A percentile compares a stretch with the other conserved stretches of the same genome.
These are phyloP conservation scores for Calonectria naviculata DNA, from an alignment of 2,329 filamentous ascomycete species.

Conservation along the genomic window DNA sequence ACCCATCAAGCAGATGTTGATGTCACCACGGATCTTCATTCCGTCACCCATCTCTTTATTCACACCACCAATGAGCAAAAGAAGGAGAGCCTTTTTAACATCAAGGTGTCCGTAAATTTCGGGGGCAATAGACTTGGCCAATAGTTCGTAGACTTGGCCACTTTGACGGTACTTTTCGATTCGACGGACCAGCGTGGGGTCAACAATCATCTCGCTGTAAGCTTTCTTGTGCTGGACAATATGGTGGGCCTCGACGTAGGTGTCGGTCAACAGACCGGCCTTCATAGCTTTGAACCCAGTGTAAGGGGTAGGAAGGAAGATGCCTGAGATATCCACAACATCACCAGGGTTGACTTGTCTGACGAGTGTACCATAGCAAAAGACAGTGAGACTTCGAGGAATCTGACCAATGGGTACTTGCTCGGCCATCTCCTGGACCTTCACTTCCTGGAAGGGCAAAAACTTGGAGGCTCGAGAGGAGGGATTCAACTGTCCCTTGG, in stretches of 20 bases:
- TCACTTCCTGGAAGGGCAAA: constrained; percentile 96
- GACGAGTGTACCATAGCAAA: constrained; percentile 89
- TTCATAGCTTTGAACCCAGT: constrained; percentile 99
- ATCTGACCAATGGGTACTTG: constrained; percentile 99
- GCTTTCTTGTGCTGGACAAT: constrained; percentile 98
- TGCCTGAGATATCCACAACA: constrained; percentile 91
- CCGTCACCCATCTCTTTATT: constrained; percentile 97
- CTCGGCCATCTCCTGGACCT: constrained; percentile 99
- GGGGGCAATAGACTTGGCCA: constrained; percentile 95
- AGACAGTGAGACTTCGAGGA: constrained; percentile 87
- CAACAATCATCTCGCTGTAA: constrained; percentile 91
- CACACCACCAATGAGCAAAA: constrained; percentile 95
- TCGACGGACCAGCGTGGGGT: constrained; percentile 80
- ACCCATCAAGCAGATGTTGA: constrained; percentile 99
- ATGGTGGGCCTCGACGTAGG: constrained; percentile 94
- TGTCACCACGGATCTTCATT: constrained; percentile 98
- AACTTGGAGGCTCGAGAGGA: constrained; percentile 98
- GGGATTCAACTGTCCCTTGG: constrained; percentile 92
- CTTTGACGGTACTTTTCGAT: constrained; percentile 88
- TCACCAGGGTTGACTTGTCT: constrained; percentile 93
- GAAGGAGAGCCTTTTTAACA: constrained; percentile 97
- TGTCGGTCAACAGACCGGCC: constrained; percentile 95
- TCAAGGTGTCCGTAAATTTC: constrained; percentile 97
- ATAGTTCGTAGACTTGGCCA: constrained; percentile 94
- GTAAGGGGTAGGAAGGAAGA: constrained; percentile 97